Evolutionary conservation across 129 eudicot genomes (phyloP).

Genomic region (Saposhnikovia divaricata): DNA sequence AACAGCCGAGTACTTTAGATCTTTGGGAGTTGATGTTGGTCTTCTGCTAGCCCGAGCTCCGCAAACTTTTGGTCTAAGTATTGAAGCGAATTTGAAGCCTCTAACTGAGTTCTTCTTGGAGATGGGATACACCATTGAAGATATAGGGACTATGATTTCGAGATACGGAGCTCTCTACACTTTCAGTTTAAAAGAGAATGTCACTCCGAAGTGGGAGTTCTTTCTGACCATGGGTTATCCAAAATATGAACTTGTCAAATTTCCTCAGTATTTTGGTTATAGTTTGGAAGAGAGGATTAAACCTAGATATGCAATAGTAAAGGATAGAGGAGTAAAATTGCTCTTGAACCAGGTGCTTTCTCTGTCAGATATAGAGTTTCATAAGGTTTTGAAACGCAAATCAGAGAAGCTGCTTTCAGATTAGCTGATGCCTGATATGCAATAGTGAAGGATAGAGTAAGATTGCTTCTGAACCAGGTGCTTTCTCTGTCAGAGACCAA

Average conservation of each 20-base stretch:
- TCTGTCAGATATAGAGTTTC: constrained; percentile 49
- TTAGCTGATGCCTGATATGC: constrained; percentile 26
- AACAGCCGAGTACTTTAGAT: constrained; percentile 56
- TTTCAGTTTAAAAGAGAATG: constrained; percentile 43
- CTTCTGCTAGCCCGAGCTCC: constrained; percentile 55
- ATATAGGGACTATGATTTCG: constrained; percentile 57
- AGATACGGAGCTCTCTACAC: constrained; percentile 67
- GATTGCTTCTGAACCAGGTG: constrained; percentile 62
- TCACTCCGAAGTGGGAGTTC: constrained; percentile 84
- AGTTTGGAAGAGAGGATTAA: constrained; percentile 81
- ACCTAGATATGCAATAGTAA: constrained; percentile 59
- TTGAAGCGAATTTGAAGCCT: constrained; percentile 74
- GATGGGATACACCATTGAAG: constrained; percentile 57
- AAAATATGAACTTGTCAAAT: constrained; percentile 57
- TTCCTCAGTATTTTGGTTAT: constrained; percentile 85
- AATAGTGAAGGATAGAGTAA: constrained; percentile 45
- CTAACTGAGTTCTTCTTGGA: constrained; percentile 64
- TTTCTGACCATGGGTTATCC: constrained; percentile 66
- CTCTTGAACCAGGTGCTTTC: constrained; percentile 70
- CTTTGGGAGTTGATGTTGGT: constrained; percentile 56
- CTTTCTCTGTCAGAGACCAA: constrained; percentile 55
- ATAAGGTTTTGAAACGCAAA: constrained; percentile 55
- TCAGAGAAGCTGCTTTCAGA: constrained; percentile 38
- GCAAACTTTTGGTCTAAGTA: constrained; percentile 76
- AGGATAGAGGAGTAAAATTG: constrained; percentile 54